phyloP scores from a whole-genome alignment of 2,329 filamentous ascomycete genomes.

The Coniosporium tulheliwenetii region DNA sequence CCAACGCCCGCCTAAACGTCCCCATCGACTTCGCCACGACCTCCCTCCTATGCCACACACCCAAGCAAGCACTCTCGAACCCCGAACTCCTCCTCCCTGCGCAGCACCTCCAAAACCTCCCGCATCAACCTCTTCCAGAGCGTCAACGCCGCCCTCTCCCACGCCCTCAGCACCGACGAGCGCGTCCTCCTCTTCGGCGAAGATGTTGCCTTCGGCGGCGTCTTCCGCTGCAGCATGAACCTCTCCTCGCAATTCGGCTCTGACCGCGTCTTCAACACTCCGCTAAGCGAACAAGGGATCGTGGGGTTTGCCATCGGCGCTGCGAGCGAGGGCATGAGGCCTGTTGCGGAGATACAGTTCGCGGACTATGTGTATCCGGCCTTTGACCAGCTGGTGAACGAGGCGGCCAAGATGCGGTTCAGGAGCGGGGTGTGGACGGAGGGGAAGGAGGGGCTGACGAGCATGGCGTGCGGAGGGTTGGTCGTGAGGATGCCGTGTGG shows the following conservation, averaged over 20 bases:
- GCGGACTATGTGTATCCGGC: conserved; percentile 89
- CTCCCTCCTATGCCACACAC: conserved; percentile 64
- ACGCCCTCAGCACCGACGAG: conserved; percentile 69
- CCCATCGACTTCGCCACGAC: conserved; percentile 78
- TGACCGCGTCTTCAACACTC: conserved; percentile 91
- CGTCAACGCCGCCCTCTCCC: conserved; percentile 77
- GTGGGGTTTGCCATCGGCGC: conserved; percentile 84
- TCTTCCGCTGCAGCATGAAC: conserved; percentile 89
- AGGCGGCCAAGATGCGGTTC: conserved; percentile 79
- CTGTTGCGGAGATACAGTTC: conserved; percentile 90
- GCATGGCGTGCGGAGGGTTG: conserved; percentile 58
- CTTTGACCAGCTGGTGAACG: conserved; percentile 88
- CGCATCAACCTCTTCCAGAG: conserved; percentile 90
- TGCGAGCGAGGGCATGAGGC: conserved; percentile 81
- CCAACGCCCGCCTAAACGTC: conserved; percentile 55
- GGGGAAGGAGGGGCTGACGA: not conserved
- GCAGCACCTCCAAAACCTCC: conserved; percentile 50
- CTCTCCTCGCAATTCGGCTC: conserved; percentile 75
- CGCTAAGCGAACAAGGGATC: conserved; percentile 85
- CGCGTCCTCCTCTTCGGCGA: conserved; percentile 86
- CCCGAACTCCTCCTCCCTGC: conserved; percentile 51
- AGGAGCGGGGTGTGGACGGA: conserved; percentile 40
- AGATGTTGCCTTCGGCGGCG: conserved; percentile 91
- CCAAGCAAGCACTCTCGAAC: conserved; percentile 54
- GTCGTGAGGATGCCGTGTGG: conserved; percentile 85